Evolutionary conservation across 2,329 filamentous ascomycete genomes (phyloP).

Genomic region (Raffaelea ambrosiae): DNA sequence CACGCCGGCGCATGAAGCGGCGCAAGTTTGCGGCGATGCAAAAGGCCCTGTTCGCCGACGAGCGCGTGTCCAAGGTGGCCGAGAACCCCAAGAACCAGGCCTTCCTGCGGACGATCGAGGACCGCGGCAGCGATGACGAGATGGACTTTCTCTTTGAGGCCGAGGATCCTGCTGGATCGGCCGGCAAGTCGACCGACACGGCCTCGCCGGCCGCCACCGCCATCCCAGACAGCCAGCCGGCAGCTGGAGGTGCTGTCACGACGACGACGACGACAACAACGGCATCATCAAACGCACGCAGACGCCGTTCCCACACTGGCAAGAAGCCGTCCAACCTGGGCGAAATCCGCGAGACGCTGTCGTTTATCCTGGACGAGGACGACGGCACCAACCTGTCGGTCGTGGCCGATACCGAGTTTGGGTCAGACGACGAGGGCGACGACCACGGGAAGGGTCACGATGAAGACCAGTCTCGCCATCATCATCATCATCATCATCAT

Average conservation of each 20-base stretch:
- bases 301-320: conserved; percentile 36
- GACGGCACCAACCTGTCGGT: conserved; percentile 34
- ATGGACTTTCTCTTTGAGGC: conserved; percentile 56
- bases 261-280: conserved; percentile 21
- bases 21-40: conserved; percentile 87
- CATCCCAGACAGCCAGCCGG: conserved; percentile 13
- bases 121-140: conserved; percentile 67
- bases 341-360: conserved; percentile 77
- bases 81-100: conserved; percentile 83
- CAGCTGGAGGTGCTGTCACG: neutral
- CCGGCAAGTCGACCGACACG: no score
- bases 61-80: conserved; percentile 83
- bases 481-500: fast-evolving
- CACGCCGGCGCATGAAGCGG: conserved; percentile 70
- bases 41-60: conserved; percentile 77
- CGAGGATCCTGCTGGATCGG: no score
- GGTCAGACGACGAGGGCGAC: conserved; percentile 44
- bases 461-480: neutral
- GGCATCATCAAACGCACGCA: neutral
- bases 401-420: conserved; percentile 30
- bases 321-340: conserved; percentile 66
- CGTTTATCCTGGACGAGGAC: conserved; percentile 70
- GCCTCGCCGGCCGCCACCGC: no score
- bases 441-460: conserved; percentile 1
- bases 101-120: conserved; percentile 84